Base-by-base conservation (phyloP, 306 rosid species). In the Parietaria judaica region DNA sequence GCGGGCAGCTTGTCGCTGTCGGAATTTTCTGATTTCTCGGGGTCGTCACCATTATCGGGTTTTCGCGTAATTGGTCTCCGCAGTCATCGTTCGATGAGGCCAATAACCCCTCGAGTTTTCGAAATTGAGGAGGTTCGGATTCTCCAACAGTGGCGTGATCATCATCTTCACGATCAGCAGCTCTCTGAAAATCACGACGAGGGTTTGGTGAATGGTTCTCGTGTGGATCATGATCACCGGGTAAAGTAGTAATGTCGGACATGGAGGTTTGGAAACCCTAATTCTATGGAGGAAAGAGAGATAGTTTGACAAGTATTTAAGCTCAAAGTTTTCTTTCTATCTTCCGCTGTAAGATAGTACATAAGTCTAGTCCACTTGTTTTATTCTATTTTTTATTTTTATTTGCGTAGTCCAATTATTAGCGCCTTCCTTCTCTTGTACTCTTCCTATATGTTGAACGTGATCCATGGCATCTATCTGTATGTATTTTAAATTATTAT, bases 11-110 rank as follows among this genome's bases (percentile, higher is more conserved):
- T 45, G 67, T 52, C 55, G 56, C 50, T 8, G 55, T 6, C 39
- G 82, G 79, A 73, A 85, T 75, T 52, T 52, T 66, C 63, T 74
- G 73, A 1, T 44, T 65, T n/a, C 56, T 47, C 41, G 94, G 94
- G 6, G 88, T 85, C 31, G 31, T 63, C 60, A 68, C 70, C 86
- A 85, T 31, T 10, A 14, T 12, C 7, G 0, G 62, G 14, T 14
- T 4, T 1, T 58, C 16, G 49, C 1, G 7, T 37, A 13, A 8
- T 11, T 58, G 12, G 7, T 41, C 54, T 34, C 57, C 41, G 31
- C 23, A 6, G 17, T 17, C 45, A 38, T 61, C 67, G 6, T 36
- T 35, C 36, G 59, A 9, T 31, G 6, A 11, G 11, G 11, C n/a
- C 6, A 35, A 34, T 17, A 35, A 41, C 43, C 36, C 47, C 62